A percentile compares a stretch with the other conserved stretches of the same genome.
Evolutionary conservation across 257 asterid species (phyloP).

Genomic region (Thymus mandschuricus): DNA sequence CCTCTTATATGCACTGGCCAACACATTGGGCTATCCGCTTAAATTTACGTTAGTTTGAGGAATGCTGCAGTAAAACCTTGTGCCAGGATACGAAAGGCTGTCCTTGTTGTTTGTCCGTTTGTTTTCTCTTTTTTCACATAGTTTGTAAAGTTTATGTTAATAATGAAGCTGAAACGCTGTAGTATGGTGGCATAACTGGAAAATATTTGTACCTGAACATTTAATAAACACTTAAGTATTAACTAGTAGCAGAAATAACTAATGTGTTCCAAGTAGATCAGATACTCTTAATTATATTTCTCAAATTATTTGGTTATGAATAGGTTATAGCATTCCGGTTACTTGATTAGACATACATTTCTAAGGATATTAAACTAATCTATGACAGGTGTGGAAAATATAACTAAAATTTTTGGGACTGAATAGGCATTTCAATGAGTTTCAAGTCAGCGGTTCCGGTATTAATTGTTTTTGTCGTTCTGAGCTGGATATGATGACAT

Average conservation of each 20-base stretch:
- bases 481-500: constrained; percentile 22
- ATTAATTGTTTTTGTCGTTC: constrained; percentile 22
- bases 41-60: not conserved
- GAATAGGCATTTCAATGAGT: constrained; percentile 11
- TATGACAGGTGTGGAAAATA: not conserved
- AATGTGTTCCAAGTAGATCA: not conserved
- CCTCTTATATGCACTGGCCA: no score
- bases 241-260: not conserved
- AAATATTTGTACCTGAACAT: not conserved
- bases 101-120: not conserved
- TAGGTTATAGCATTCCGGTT: not conserved
- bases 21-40: no score
- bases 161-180: not conserved
- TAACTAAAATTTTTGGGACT: not conserved
- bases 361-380: not conserved
- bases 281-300: not conserved
- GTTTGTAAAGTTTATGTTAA: not conserved
- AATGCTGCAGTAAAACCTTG: not conserved
- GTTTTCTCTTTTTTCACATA: not conserved
- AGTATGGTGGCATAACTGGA: constrained; percentile 2
- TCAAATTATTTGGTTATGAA: not conserved
- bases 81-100: not conserved
- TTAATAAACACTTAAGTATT: not conserved
- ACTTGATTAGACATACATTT: constrained; percentile 1
- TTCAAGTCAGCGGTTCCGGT: not conserved